A percentile compares a stretch with the other conserved stretches of the same genome.
Conservation (phyloP, 140 eudicot species). For the Artemisia princeps region DNA sequence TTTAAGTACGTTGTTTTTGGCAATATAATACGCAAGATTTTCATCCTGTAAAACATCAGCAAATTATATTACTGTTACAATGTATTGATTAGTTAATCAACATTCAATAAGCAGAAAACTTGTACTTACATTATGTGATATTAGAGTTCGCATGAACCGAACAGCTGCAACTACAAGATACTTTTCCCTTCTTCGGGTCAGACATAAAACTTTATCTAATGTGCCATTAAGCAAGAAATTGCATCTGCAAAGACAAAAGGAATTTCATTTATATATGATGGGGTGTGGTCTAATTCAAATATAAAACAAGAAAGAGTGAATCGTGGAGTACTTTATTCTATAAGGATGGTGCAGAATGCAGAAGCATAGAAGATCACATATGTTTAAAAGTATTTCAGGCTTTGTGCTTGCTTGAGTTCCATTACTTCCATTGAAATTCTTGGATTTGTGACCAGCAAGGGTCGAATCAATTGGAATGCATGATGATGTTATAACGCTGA, state of each 20-base stretch:
- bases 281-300: neutral
- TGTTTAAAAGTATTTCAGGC: constrained; percentile 83
- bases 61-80: constrained; percentile 1
- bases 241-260: constrained; percentile 45
- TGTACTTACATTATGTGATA: constrained; percentile 69
- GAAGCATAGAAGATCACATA: constrained; percentile 83
- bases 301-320: constrained; percentile 6
- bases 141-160: constrained; percentile 73
- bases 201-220: constrained; percentile 65
- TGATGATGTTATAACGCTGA: constrained; percentile 66
- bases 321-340: constrained; percentile 67
- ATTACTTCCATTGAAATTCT: constrained; percentile 24
- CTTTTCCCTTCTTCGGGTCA: constrained; percentile 79
- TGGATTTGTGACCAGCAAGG: constrained; percentile 28
- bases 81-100: neutral
- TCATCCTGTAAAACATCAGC: constrained; percentile 63
- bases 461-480: constrained; percentile 38
- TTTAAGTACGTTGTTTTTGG: constrained; percentile 63
- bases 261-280: constrained; percentile 1
- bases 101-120: neutral
- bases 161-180: constrained; percentile 91
- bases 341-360: constrained; percentile 85
- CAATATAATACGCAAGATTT: constrained; percentile 64
- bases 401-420: constrained; percentile 37
- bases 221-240: constrained; percentile 70